These are phyloP conservation scores for Drechslerella stenobrocha DNA, from an alignment of 2,329 filamentous ascomycete species.

Conservation along the genomic window DNA sequence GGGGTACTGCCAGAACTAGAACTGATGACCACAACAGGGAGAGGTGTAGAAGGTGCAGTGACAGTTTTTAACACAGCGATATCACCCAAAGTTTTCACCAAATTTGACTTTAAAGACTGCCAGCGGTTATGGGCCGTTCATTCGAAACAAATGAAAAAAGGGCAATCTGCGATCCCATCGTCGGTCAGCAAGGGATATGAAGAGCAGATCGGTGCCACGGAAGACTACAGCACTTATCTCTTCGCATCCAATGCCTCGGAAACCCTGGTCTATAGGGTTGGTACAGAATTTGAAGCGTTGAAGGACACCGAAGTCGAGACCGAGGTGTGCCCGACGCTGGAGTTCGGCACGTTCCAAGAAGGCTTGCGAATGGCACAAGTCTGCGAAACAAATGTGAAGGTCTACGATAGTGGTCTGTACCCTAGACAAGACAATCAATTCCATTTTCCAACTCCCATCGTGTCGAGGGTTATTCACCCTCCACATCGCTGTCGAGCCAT, in stretches of 20 bases:
- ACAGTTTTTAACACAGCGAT: conserved; percentile 77
- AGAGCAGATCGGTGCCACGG: conserved; percentile 56
- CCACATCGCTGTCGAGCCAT: conserved; percentile 24
- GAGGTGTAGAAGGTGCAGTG: conserved; percentile 68
- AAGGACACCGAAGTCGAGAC: conserved; percentile 83
- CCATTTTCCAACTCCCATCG: conserved; percentile 26
- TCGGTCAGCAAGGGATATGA: conserved; percentile 50
- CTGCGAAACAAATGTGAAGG: conserved; percentile 80
- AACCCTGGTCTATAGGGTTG: conserved; percentile 62
- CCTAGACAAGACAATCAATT: conserved; percentile 49
- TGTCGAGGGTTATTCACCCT: conserved; percentile 24
- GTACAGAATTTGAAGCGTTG: conserved; percentile 72
- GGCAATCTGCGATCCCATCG: conserved; percentile 48
- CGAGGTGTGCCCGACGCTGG: conserved; percentile 71
- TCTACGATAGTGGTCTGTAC: conserved; percentile 80
- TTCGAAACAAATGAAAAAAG: conserved; percentile 65
- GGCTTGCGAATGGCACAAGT: conserved; percentile 84
- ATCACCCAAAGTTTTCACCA: conserved; percentile 70
- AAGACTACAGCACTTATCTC: conserved; percentile 75
- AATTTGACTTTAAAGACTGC: conserved; percentile 72
- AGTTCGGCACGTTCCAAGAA: conserved; percentile 79
- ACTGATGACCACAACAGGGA: conserved; percentile 66
- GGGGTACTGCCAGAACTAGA: conserved; percentile 64
- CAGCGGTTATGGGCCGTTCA: conserved; percentile 78
- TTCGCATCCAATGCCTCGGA: conserved; percentile 70